These are phyloP conservation scores for Lipomyces yamadae DNA, from an alignment of 805 yeast species.

Conservation along the genomic window DNA sequence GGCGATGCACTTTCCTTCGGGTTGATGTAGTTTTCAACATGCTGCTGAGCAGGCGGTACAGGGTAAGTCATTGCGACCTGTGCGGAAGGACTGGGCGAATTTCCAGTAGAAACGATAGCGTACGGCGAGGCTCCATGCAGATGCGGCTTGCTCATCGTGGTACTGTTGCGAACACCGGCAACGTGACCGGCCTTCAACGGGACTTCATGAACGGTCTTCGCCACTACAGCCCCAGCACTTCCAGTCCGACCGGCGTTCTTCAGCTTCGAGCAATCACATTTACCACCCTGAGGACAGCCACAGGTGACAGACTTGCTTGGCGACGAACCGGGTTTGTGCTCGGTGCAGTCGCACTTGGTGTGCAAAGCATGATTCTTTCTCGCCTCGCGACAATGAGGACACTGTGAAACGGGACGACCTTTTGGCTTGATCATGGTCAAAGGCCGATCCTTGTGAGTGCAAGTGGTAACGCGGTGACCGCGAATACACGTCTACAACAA, in stretches of 20 bases:
- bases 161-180: constrained; percentile 10
- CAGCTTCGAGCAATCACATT: constrained; percentile 31
- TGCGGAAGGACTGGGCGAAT: background rate
- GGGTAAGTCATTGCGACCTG: background rate
- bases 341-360: constrained; percentile 70
- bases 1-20: background rate
- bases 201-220: background rate
- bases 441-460: constrained; percentile 90
- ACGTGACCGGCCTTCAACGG: constrained; percentile 1
- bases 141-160: constrained; percentile 7
- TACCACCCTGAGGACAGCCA: constrained; percentile 21
- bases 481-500: constrained; percentile 65
- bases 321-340: constrained; percentile 10
- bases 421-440: constrained; percentile 92
- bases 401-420: constrained; percentile 94
- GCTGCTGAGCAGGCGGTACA: background rate
- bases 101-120: background rate
- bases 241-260: constrained; percentile 33
- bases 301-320: constrained; percentile 12
- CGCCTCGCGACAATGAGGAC: constrained; percentile 80
- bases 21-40: background rate
- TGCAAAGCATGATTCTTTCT: constrained; percentile 71
- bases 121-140: constrained; percentile 11
- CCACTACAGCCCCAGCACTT: background rate
- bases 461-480: constrained; percentile 94